phyloP scores from a whole-genome alignment of 768 basidiomycete species.

The Bullera alba region DNA sequence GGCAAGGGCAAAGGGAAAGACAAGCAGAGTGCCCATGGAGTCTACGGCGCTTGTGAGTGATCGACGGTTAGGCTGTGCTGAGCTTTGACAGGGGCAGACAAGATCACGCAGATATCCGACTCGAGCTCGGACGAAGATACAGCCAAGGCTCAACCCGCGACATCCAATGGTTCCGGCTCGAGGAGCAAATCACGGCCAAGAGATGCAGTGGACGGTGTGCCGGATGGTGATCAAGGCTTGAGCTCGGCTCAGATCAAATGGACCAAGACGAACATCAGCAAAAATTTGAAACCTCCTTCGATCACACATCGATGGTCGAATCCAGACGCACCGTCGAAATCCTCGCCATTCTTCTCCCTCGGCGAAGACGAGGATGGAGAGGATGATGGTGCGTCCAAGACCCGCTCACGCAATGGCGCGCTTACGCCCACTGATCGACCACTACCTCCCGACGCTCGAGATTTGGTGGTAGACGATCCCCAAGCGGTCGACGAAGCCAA shows the following conservation, averaged over 20 bases:
- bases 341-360: conserved; percentile 32
- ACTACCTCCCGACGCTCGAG: conserved; percentile 62
- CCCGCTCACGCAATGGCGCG: too few relatives aligned
- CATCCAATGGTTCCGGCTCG: too few relatives aligned
- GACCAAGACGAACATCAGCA: too few relatives aligned
- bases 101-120: conserved; percentile 16
- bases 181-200: too few relatives aligned
- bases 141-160: too few relatives aligned
- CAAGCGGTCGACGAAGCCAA: conserved; percentile 54
- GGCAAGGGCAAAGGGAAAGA: conserved; percentile 20
- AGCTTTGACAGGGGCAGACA: conserved; percentile 32
- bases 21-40: conserved; percentile 13
- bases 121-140: too few relatives aligned
- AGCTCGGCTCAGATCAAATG: too few relatives aligned
- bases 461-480: conserved; percentile 71
- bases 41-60: conserved; percentile 41
- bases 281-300: too few relatives aligned
- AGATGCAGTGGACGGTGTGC: too few relatives aligned
- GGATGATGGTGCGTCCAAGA: conserved; percentile 19
- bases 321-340: conserved; percentile 9
- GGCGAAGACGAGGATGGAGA: conserved; percentile 27
- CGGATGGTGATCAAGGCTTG: too few relatives aligned
- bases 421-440: conserved; percentile 14
- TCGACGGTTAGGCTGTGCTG: conserved; percentile 5
- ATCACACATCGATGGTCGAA: too few relatives aligned